phyloP scores from a whole-genome alignment of 2,329 filamentous ascomycete species.

The Cyphellophora europaea region DNA sequence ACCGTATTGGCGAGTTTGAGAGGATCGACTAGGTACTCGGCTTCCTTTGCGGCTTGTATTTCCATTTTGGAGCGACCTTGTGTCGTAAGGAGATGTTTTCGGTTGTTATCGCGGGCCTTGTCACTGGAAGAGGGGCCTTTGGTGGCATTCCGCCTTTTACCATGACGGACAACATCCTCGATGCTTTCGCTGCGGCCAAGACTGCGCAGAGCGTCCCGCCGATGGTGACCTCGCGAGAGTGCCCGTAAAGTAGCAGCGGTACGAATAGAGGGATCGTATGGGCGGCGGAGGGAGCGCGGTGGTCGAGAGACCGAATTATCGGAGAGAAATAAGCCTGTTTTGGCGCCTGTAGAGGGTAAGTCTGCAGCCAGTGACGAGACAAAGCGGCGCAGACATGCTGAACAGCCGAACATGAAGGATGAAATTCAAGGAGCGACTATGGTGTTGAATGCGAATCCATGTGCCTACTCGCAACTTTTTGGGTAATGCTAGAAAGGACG shows the following conservation, averaged over 20 bases:
- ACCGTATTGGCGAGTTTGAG: conserved; percentile 64
- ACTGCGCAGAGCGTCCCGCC: no score
- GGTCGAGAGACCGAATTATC: no score
- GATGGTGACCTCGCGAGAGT: conserved; percentile 17
- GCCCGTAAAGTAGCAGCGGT: conserved; percentile 13
- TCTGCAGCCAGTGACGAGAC: not conserved
- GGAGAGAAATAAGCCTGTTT: no score
- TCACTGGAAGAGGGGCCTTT: no score
- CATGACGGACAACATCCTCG: no score
- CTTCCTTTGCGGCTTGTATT: conserved; percentile 8
- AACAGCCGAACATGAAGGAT: conserved; percentile 16
- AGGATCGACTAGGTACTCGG: conserved; percentile 45
- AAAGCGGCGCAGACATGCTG: conserved; percentile 14
- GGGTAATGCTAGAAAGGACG: not conserved
- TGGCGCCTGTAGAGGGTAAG: not conserved
- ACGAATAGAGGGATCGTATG: conserved; percentile 1
- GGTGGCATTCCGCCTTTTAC: no score
- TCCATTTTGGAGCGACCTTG: conserved; percentile 6
- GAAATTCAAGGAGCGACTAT: conserved; percentile 2
- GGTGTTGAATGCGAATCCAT: not conserved
- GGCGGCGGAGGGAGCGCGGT: not conserved
- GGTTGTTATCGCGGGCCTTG: conserved; percentile 12
- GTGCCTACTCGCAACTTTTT: no score
- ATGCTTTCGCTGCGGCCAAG: no score
- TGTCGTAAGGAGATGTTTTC: conserved; percentile 4